These are phyloP conservation scores for Coniochaeta hoffmannii DNA, from an alignment of 2,329 filamentous ascomycete species.

Conservation along the genomic window DNA sequence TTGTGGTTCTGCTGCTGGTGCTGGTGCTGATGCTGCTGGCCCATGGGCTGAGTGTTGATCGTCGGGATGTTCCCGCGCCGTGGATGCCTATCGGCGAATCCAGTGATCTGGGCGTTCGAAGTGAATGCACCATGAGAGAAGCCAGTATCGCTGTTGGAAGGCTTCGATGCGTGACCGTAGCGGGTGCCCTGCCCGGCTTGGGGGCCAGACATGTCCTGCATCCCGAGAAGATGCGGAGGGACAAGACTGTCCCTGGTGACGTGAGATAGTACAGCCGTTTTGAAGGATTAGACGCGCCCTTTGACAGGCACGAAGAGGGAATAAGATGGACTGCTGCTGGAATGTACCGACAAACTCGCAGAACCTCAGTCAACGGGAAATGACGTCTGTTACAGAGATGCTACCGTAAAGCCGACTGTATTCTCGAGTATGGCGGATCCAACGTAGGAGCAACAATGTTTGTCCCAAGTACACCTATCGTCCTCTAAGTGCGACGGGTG, in stretches of 20 bases:
- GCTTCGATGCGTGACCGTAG: slow-evolving; percentile 71
- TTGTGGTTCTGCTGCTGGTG: slow-evolving; percentile 33
- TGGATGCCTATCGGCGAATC: slow-evolving; percentile 81
- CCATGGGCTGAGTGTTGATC: slow-evolving; percentile 77
- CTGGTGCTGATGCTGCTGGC: slow-evolving; percentile 17
- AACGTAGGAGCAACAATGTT: background rate
- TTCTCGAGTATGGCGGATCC: too few species aligned
- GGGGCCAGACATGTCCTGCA: slow-evolving; percentile 76
- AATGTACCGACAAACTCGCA: slow-evolving; percentile 10
- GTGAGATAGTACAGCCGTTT: slow-evolving; percentile 76
- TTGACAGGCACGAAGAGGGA: slow-evolving; percentile 37
- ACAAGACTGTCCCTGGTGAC: slow-evolving; percentile 75
- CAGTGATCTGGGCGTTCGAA: slow-evolving; percentile 61
- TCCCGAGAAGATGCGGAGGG: slow-evolving; percentile 80
- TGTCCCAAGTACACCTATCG: background rate
- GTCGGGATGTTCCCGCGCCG: slow-evolving; percentile 80
- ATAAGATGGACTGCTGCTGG: slow-evolving; percentile 11
- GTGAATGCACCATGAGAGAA: slow-evolving; percentile 91
- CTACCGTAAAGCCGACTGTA: background rate
- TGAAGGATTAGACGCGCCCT: slow-evolving; percentile 57
- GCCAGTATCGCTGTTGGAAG: slow-evolving; percentile 75
- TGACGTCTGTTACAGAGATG: background rate
- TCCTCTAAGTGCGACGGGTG: background rate
- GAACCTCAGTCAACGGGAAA: background rate
- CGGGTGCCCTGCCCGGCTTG: slow-evolving; percentile 36